Conservation (phyloP, 306 rosid genomes). For the Castanea sativa region DNA sequence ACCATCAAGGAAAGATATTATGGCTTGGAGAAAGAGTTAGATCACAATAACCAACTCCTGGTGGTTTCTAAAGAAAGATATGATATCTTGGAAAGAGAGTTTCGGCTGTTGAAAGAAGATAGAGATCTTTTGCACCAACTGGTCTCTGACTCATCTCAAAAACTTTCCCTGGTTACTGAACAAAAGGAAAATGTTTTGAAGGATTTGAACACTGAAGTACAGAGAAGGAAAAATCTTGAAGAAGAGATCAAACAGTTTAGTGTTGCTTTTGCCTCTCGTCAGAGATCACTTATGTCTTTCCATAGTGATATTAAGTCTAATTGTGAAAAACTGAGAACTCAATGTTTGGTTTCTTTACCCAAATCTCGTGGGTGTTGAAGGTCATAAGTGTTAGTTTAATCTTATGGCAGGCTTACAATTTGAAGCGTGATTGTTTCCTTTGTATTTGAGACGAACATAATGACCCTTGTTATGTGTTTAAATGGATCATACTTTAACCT, state of each 20-base stretch:
- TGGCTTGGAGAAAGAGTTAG: constrained; percentile 42
- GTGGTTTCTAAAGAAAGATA: constrained; percentile 57
- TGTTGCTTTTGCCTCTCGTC: constrained; percentile 63
- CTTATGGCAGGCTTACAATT: constrained; percentile 1
- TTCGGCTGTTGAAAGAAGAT: constrained; percentile 51
- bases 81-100: constrained; percentile 61
- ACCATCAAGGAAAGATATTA: constrained; percentile 39
- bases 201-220: constrained; percentile 54
- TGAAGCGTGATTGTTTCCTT: constrained; percentile 2
- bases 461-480: background rate
- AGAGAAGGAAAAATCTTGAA: constrained; percentile 73
- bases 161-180: constrained; percentile 42
- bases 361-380: constrained; percentile 45
- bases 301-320: constrained; percentile 57
- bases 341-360: constrained; percentile 43
- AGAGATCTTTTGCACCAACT: constrained; percentile 55
- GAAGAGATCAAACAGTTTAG: constrained; percentile 66
- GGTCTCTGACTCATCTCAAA: constrained; percentile 57
- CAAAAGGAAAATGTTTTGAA: constrained; percentile 67
- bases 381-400: constrained; percentile 10
- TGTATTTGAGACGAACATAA: constrained; percentile 1
- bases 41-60: constrained; percentile 39
- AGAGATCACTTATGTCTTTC: constrained; percentile 55
- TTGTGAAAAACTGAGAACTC: constrained; percentile 47
- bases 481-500: background rate